A percentile compares a stretch with the other conserved stretches of the same genome.
These are phyloP conservation scores for Spergularia azorica DNA, from an alignment of 179 eudicot species.

Conservation along the genomic window DNA sequence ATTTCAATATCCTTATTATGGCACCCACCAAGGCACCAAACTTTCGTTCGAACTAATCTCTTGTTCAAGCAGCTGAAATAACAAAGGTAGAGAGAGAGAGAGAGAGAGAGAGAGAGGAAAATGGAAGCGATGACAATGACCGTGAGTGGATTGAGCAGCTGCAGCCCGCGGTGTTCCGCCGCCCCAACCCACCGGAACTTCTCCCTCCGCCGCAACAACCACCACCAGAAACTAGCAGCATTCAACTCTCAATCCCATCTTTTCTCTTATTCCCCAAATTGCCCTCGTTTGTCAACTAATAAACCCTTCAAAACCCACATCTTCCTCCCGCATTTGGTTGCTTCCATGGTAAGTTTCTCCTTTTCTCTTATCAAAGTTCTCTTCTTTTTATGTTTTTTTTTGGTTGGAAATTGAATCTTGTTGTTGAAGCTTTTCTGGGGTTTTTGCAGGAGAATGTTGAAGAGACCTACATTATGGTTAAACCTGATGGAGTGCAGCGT, in stretches of 20 bases:
- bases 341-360: constrained; percentile 60
- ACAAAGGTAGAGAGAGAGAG: neutral
- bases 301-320: constrained; percentile 43
- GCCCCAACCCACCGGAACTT: constrained; percentile 25
- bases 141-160: constrained; percentile 23
- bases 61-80: neutral
- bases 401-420: neutral
- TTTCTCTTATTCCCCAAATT: constrained; percentile 41
- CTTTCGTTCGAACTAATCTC: no score
- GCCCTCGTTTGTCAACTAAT: constrained; percentile 32
- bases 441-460: constrained; percentile 71
- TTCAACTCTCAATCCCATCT: constrained; percentile 55
- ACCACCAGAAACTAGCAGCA: constrained; percentile 49
- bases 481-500: constrained; percentile 98
- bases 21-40: no score
- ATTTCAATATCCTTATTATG: no score
- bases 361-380: constrained; percentile 6
- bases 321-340: constrained; percentile 84
- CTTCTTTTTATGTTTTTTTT: neutral
- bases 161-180: constrained; percentile 18
- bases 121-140: constrained; percentile 38
- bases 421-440: constrained; percentile 8
- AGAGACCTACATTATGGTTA: constrained; percentile 88
- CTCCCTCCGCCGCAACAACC: constrained; percentile 36
- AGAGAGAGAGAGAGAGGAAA: no score